A percentile compares a stretch with the other conserved stretches of the same genome.
Evolutionary conservation across 495 filamentous ascomycete genomes (phyloP).

Genomic region (Recurvomyces mirabilis): DNA sequence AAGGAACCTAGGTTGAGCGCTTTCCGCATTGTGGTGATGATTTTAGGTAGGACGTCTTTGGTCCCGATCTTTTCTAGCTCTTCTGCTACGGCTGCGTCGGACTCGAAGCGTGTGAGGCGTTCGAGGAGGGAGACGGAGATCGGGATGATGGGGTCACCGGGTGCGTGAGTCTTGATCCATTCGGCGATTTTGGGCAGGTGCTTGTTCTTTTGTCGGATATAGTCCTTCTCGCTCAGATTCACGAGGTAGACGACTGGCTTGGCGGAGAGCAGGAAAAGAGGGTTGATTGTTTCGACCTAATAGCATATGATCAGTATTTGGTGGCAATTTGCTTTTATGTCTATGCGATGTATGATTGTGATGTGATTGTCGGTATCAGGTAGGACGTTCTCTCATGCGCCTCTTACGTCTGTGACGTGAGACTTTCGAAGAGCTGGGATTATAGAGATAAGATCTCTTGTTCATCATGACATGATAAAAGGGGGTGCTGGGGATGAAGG

Average conservation of each 20-base stretch:
- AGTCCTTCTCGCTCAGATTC: slow-evolving; percentile 95
- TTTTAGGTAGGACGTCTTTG: slow-evolving; percentile 83
- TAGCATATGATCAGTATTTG: too few species aligned
- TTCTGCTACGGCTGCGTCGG: slow-evolving; percentile 64
- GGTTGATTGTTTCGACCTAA: slow-evolving; percentile 96
- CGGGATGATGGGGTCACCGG: slow-evolving; percentile 81
- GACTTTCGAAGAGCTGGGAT: slow-evolving; percentile 99
- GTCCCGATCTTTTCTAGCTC: slow-evolving; percentile 84
- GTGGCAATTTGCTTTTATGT: not conserved
- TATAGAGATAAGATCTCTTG: slow-evolving; percentile 91
- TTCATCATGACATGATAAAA: slow-evolving; percentile 95
- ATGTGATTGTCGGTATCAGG: slow-evolving; percentile 29
- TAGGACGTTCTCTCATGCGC: slow-evolving; percentile 69
- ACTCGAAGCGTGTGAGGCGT: slow-evolving; percentile 66
- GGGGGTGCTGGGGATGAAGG: not conserved
- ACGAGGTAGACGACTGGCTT: slow-evolving; percentile 97
- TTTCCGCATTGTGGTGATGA: slow-evolving; percentile 88
- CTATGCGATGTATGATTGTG: not conserved
- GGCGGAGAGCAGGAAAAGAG: slow-evolving; percentile 84
- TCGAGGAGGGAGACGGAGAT: slow-evolving; percentile 89
- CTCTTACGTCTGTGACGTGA: slow-evolving; percentile 56
- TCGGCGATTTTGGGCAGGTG: slow-evolving; percentile 82
- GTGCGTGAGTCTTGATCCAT: slow-evolving; percentile 84
- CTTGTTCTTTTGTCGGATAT: slow-evolving; percentile 99
- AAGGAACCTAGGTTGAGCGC: slow-evolving; percentile 82